A percentile compares a stretch with the other conserved stretches of the same genome.
Evolutionary conservation across 2,329 filamentous ascomycete genomes (phyloP).

Genomic region (Orbilia ellipsospora): DNA sequence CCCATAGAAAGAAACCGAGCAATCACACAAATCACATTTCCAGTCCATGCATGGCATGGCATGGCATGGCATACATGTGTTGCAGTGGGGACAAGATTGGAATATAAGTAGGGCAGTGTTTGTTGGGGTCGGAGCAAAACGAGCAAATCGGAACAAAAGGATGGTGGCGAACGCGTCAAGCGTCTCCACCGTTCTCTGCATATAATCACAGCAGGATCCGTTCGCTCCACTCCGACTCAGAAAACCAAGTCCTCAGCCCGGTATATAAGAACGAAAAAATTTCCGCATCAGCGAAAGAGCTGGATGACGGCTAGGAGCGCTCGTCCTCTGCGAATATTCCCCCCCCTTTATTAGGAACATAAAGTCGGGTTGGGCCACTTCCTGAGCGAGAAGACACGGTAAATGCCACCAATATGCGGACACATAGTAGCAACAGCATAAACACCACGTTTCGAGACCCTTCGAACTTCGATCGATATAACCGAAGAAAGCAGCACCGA

Average conservation of each 20-base stretch:
- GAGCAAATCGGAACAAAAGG: conserved; percentile 29
- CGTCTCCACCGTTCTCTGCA: not conserved
- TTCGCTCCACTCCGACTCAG: conserved; percentile 5
- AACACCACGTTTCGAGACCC: not conserved
- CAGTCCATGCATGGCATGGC: not conserved
- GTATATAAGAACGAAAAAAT: conserved; percentile 24
- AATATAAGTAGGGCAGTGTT: conserved; percentile 3
- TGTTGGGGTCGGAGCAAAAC: conserved; percentile 9
- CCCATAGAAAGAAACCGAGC: conserved; percentile 3
- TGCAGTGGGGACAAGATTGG: conserved; percentile 1
- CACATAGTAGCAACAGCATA: not conserved
- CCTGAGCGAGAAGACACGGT: not conserved
- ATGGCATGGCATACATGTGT: not conserved
- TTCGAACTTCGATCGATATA: conserved; percentile 12
- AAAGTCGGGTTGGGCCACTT: not conserved
- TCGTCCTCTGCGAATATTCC: not conserved
- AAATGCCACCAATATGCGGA: not conserved
- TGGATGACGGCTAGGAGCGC: not conserved
- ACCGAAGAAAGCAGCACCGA: conserved; percentile 7
- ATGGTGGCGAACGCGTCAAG: conserved; percentile 22
- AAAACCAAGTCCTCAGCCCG: conserved; percentile 4
- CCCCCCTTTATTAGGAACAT: not conserved
- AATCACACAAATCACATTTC: conserved; percentile 1
- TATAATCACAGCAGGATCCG: conserved; percentile 42
- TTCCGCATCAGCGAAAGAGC: conserved; percentile 10